Evolutionary conservation across 768 basidiomycete genomes (phyloP), one percentile per base, ranked within the genome.

Genomic region (Amanita exitialis): DNA sequence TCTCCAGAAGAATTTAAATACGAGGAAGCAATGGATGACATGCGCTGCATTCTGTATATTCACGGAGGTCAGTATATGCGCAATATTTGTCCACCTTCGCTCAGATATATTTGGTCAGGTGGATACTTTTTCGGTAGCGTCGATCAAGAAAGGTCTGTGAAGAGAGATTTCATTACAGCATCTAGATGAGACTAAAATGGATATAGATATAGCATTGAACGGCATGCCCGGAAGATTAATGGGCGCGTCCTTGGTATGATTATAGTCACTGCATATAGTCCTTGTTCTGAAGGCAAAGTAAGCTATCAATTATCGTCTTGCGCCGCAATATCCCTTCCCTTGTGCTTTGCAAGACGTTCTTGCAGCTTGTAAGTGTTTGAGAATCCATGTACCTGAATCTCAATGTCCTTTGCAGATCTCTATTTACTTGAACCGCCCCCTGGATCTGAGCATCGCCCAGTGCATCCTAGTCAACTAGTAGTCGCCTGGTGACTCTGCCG

Each of bases 281-380:
- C 27, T 12, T 34, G 27, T 12, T 43, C 7, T 36, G 52, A 55
- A 44, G n/a, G 34, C 59, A 56, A 46, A 12, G 28, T 9, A 53
- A 87, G 85, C 86, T 52, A 73, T 90, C 49, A 86, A 86, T 56
- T 90, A 90, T 59, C 78, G 86, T 35, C 78, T 94, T n/a, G 87
- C 94, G 12, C 95, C 95, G 0, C 95, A 97, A 66, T 98, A 95
- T 59, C 95, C 95, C 1, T 97, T 96, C 62, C 95, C 95, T 12
- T 91, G 90, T 56, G 90, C 85, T 1, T 66, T 97, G 6, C 93
- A 96, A 59, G 95, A 98, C 64, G 70, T 83, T 30, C 61, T 98
- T 9, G 89, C 95, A 2, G 84, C 92, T 6, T 98, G 89, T 90
- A 58, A 57, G 82, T 64, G 3, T 27, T 42, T 9, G 13, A 10